Evolutionary conservation across 2,329 filamentous ascomycete species (phyloP).

Genomic region (Neopestalotiopsis sp.): DNA sequence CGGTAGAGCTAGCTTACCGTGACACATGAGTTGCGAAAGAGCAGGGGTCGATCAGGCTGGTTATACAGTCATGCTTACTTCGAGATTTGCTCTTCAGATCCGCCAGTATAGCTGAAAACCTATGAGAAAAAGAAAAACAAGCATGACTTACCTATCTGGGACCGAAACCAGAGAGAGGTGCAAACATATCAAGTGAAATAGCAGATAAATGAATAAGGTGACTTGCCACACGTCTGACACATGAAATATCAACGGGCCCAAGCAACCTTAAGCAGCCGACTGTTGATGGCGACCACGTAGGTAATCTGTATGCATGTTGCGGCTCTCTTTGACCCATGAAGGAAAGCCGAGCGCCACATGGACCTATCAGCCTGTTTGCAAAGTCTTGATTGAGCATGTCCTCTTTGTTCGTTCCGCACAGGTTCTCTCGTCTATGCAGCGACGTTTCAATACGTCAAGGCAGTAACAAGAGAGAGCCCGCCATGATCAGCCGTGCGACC

Average conservation of each 20-base stretch:
- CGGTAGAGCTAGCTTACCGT: not conserved
- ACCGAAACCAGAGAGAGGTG: too few species aligned
- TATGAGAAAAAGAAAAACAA: not conserved
- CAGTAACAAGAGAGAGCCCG: not conserved
- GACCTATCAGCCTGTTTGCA: not conserved
- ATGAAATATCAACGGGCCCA: too few species aligned
- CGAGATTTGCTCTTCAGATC: not conserved
- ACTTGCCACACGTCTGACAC: too few species aligned
- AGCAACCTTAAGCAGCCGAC: too few species aligned
- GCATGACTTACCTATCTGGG: not conserved
- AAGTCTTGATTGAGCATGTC: not conserved
- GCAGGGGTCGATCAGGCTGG: not conserved
- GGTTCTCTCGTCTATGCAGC: not conserved
- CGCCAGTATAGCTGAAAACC: not conserved
- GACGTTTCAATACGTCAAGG: not conserved
- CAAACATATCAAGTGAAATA: too few species aligned
- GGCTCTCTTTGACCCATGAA: not conserved
- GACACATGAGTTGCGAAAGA: not conserved
- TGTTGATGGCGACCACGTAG: too few species aligned
- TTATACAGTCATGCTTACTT: not conserved
- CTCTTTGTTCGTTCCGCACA: not conserved
- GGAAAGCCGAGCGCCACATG: not conserved
- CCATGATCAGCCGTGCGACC: not conserved
- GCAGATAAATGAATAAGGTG: too few species aligned
- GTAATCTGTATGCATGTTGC: not conserved